A percentile compares a stretch with the other conserved stretches of the same genome.
Evolutionary conservation across 805 yeast genomes (phyloP).

Genomic region (Yamadazyma endophytica): DNA sequence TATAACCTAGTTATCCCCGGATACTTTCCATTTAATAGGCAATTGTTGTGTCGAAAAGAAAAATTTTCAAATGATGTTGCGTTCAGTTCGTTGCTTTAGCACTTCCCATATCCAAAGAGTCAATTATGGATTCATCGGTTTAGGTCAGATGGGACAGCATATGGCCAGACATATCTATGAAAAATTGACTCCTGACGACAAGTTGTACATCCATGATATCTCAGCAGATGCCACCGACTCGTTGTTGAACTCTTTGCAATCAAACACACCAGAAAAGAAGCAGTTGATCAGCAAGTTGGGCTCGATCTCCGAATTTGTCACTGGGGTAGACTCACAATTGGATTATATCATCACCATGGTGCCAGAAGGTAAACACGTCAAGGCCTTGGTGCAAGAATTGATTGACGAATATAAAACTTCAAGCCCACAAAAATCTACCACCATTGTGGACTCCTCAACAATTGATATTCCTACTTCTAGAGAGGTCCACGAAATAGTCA

Average conservation of each 20-base stretch:
- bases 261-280: conserved; percentile 18
- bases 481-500: conserved; percentile 33
- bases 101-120: conserved; percentile 3
- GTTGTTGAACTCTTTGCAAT: conserved; percentile 21
- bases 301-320: conserved; percentile 22
- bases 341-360: conserved; percentile 49
- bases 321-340: conserved; percentile 27
- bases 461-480: conserved; percentile 47
- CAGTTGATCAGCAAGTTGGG: conserved; percentile 10
- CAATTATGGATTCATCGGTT: conserved; percentile 50
- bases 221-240: conserved; percentile 21
- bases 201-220: conserved; percentile 42
- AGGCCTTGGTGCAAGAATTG: conserved; percentile 35
- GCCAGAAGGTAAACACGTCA: conserved; percentile 51
- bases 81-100: conserved; percentile 2
- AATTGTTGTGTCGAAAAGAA: no score
- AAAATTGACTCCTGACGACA: conserved; percentile 33
- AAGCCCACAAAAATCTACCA: conserved; percentile 9
- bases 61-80: no score
- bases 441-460: conserved; percentile 49
- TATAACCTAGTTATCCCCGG: no score
- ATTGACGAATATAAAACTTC: conserved; percentile 23
- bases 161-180: conserved; percentile 49
- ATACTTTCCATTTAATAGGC: no score
- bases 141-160: conserved; percentile 54